phyloP scores from a whole-genome alignment of 2,329 filamentous ascomycete genomes.

The Aspergillus ustus region DNA sequence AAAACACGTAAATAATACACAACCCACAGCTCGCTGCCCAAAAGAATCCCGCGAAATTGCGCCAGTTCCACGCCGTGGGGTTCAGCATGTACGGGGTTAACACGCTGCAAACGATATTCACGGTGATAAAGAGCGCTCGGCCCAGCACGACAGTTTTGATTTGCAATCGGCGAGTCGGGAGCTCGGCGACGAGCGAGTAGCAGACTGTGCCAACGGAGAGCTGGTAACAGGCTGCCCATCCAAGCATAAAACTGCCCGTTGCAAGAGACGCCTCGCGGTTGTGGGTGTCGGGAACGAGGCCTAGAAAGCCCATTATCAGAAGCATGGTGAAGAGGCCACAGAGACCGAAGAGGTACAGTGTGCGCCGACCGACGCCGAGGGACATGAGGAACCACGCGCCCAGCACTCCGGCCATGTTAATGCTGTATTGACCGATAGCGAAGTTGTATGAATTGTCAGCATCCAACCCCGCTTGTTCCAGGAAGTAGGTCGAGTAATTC shows the following conservation, averaged over 20 bases:
- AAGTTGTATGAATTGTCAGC: slow-evolving; percentile 57
- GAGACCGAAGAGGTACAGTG: slow-evolving; percentile 76
- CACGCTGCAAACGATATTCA: slow-evolving; percentile 78
- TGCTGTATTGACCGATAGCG: slow-evolving; percentile 63
- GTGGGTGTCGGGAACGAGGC: slow-evolving; percentile 68
- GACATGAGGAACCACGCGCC: slow-evolving; percentile 82
- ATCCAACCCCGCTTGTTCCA: slow-evolving; percentile 60
- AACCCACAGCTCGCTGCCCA: slow-evolving; percentile 80
- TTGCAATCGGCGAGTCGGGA: slow-evolving; percentile 79
- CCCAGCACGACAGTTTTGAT: slow-evolving; percentile 91
- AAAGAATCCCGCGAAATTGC: slow-evolving; percentile 85
- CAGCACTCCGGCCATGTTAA: slow-evolving; percentile 79
- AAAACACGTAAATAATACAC: slow-evolving; percentile 81
- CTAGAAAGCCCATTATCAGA: slow-evolving; percentile 81
- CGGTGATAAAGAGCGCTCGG: slow-evolving; percentile 78
- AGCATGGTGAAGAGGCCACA: slow-evolving; percentile 76
- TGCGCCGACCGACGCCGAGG: slow-evolving; percentile 72
- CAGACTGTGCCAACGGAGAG: slow-evolving; percentile 86
- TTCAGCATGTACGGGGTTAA: slow-evolving; percentile 94
- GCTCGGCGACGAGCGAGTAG: slow-evolving; percentile 84
- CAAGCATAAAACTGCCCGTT: slow-evolving; percentile 82
- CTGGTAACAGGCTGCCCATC: slow-evolving; percentile 83
- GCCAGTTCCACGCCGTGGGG: slow-evolving; percentile 83
- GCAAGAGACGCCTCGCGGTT: slow-evolving; percentile 68
- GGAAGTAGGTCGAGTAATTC: slow-evolving; percentile 66